Percentiles rank a stretch among this genome's conserved stretches.
phyloP scores from a whole-genome alignment of 2,329 filamentous ascomycete genomes.

The Alternaria sp. region DNA sequence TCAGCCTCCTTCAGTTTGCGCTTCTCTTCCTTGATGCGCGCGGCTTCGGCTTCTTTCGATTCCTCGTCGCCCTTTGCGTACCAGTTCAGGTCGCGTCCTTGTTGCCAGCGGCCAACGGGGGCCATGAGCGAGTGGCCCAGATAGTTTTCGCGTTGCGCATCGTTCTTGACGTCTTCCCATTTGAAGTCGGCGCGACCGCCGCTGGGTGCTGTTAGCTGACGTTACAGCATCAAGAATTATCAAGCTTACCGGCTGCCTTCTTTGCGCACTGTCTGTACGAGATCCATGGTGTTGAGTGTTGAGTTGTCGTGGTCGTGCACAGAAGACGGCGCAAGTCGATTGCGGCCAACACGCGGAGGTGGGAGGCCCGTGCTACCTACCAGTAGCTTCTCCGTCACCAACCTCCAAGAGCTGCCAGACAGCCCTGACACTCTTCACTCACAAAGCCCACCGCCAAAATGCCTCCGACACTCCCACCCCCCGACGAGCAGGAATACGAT shows the following conservation, averaged over 20 bases:
- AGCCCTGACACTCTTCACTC: background rate
- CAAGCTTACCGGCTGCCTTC: slow-evolving; percentile 71
- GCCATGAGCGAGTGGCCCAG: slow-evolving; percentile 92
- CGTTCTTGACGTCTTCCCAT: slow-evolving; percentile 92
- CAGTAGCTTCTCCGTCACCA: slow-evolving; percentile 1
- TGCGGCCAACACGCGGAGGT: slow-evolving; percentile 36
- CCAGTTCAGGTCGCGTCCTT: slow-evolving; percentile 73
- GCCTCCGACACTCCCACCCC: slow-evolving; percentile 36
- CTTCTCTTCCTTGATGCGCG: slow-evolving; percentile 72
- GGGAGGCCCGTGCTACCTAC: slow-evolving; percentile 18
- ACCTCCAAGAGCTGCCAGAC: slow-evolving; percentile 1
- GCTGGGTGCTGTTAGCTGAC: slow-evolving; percentile 50
- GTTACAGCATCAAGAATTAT: background rate
- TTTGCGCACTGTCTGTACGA: slow-evolving; percentile 91
- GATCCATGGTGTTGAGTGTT: slow-evolving; percentile 71
- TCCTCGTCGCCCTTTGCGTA: slow-evolving; percentile 66
- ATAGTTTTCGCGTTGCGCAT: slow-evolving; percentile 85
- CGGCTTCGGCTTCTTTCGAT: slow-evolving; percentile 63
- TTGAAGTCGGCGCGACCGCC: slow-evolving; percentile 91
- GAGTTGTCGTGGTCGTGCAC: background rate
- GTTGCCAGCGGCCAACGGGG: slow-evolving; percentile 90
- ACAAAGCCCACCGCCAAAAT: slow-evolving; percentile 23
- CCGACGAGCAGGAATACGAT: slow-evolving; percentile 43
- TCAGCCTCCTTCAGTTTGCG: slow-evolving; percentile 87
- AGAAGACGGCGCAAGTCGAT: slow-evolving; percentile 3